Conservation (phyloP, 2,329 filamentous ascomycete species). For the Trichoderma brevicompactum region DNA sequence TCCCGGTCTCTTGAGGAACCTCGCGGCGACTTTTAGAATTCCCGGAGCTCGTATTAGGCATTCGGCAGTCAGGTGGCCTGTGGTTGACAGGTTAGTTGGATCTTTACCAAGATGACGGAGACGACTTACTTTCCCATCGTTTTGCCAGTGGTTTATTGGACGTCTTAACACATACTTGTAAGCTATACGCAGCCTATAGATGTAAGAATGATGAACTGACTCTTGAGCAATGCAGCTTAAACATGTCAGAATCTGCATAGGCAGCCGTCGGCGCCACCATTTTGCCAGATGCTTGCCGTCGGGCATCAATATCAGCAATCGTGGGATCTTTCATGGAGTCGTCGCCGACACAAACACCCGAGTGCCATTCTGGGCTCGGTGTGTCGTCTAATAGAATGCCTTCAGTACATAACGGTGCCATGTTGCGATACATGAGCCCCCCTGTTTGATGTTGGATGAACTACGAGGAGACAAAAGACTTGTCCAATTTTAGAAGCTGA, state of each 20-base stretch:
- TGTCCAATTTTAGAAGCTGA: not conserved
- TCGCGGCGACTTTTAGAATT: constrained; percentile 14
- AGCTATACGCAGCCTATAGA: not conserved
- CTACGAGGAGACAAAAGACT: not conserved
- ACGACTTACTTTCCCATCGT: constrained; percentile 78
- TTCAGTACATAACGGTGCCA: not conserved
- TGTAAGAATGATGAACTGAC: not conserved
- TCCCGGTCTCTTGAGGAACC: constrained; percentile 20
- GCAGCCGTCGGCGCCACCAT: constrained; percentile 11
- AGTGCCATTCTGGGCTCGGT: constrained; percentile 1
- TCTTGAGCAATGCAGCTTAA: constrained; percentile 6
- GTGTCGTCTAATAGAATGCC: not conserved
- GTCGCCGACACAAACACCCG: not conserved
- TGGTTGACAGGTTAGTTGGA: not conserved
- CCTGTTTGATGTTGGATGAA: not conserved
- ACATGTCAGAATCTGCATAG: constrained; percentile 14
- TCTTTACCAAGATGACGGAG: not conserved
- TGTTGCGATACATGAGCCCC: not conserved
- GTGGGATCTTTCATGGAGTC: not conserved
- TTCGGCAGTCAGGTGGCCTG: constrained; percentile 10
- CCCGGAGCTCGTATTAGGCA: not conserved
- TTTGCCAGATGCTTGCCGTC: not conserved
- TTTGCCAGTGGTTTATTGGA: constrained; percentile 75
- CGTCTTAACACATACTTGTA: constrained; percentile 34
- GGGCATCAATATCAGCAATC: constrained; percentile 14